These are phyloP conservation scores for Martiniozyma abietophila DNA, from an alignment of 805 yeast species.

Conservation along the genomic window DNA sequence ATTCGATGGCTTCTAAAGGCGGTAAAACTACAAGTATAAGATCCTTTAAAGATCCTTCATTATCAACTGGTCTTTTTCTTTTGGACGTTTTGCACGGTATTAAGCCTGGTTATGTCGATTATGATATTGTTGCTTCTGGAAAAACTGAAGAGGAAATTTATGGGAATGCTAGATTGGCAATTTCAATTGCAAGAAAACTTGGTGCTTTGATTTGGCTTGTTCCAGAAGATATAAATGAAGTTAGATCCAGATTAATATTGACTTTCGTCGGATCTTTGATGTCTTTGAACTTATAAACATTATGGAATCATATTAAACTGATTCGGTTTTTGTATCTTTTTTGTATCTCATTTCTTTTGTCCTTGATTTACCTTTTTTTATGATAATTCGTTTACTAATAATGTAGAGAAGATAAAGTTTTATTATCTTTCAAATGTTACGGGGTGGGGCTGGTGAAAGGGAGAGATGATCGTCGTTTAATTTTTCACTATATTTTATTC, in stretches of 20 bases:
- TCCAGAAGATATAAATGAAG: conserved; percentile 99
- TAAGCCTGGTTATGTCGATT: conserved; percentile 97
- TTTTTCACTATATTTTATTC: not conserved
- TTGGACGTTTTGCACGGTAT: conserved; percentile 87
- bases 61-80: conserved; percentile 72
- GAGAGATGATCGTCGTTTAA: too few relatives aligned
- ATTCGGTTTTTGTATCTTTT: not conserved
- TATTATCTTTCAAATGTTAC: too few relatives aligned
- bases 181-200: conserved; percentile 94
- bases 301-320: not conserved
- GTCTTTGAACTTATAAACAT: conserved; percentile 38
- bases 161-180: conserved; percentile 94
- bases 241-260: conserved; percentile 84
- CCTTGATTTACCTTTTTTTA: conserved; percentile 4
- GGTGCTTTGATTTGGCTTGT: conserved; percentile 98
- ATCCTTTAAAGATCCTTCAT: conserved; percentile 74
- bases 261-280: conserved; percentile 94
- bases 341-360: not conserved
- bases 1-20: conserved; percentile 73
- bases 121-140: conserved; percentile 79
- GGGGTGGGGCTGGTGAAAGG: too few relatives aligned
- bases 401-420: too few relatives aligned
- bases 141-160: conserved; percentile 74
- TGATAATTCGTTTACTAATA: too few relatives aligned
- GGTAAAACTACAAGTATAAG: conserved; percentile 68